A percentile compares a stretch with the other conserved stretches of the same genome.
Evolutionary conservation across 805 yeast species (phyloP).

Genomic region (Candida tibetensis): DNA sequence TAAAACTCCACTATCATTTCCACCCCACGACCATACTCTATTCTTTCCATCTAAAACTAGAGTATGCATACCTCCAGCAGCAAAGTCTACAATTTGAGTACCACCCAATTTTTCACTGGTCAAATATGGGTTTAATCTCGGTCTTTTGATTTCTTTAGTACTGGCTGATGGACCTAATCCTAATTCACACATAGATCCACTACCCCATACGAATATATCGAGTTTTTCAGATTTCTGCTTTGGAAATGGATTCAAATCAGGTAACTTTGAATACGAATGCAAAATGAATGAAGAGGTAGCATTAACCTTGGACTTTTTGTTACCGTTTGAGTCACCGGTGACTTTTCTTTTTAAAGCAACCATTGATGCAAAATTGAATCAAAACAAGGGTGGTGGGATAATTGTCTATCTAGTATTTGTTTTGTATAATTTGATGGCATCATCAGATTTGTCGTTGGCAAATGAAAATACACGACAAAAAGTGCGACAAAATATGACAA

Average conservation of each 20-base stretch:
- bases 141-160: slow-evolving; percentile 93
- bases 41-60: slow-evolving; percentile 76
- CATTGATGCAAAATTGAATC: slow-evolving; percentile 22
- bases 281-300: slow-evolving; percentile 43
- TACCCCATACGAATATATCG: slow-evolving; percentile 91
- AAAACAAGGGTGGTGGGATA: background rate
- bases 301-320: slow-evolving; percentile 24
- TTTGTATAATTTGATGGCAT: background rate
- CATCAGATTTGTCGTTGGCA: background rate
- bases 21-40: slow-evolving; percentile 97
- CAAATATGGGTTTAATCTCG: slow-evolving; percentile 81
- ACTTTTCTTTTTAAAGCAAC: slow-evolving; percentile 43
- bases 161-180: slow-evolving; percentile 95
- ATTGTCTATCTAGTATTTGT: too few species aligned
- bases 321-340: slow-evolving; percentile 15
- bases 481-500: background rate
- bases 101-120: slow-evolving; percentile 46
- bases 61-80: slow-evolving; percentile 96
- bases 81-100: slow-evolving; percentile 75
- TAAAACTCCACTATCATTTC: slow-evolving; percentile 85
- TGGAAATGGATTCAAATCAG: slow-evolving; percentile 43
- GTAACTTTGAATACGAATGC: slow-evolving; percentile 48
- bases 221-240: slow-evolving; percentile 44
- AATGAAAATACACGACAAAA: background rate
- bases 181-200: slow-evolving; percentile 95